Evolutionary conservation across 257 asterid genomes (phyloP).

Genomic region (Parsonsia alboflavescens): DNA sequence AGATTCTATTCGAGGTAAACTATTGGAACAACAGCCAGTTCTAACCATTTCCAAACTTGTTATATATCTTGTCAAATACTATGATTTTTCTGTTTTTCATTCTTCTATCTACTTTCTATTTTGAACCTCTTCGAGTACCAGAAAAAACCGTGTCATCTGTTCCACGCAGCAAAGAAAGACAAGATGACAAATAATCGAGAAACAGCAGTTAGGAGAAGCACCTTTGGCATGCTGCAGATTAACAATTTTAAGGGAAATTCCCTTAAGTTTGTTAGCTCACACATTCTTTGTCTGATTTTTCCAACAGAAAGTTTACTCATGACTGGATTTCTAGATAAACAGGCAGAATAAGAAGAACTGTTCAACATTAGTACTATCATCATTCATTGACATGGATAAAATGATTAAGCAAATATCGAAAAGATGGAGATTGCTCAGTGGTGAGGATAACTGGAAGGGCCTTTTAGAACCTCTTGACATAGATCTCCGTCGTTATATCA

Average conservation of each 20-base stretch:
- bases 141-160: not conserved
- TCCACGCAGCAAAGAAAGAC: not conserved
- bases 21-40: not conserved
- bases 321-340: not conserved
- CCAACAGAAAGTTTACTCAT: not conserved
- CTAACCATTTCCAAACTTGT: not conserved
- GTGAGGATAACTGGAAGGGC: slow-evolving; percentile 40
- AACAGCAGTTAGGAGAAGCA: not conserved
- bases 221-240: not conserved
- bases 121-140: not conserved
- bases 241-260: not conserved
- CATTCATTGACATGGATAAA: not conserved
- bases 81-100: not conserved
- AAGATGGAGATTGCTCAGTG: slow-evolving; percentile 51
- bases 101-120: not conserved
- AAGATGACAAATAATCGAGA: not conserved
- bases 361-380: not conserved
- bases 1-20: not conserved
- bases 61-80: not conserved
- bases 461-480: slow-evolving; percentile 50
- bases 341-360: not conserved
- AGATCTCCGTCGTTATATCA: slow-evolving; percentile 42
- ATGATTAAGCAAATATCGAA: slow-evolving; percentile 25
- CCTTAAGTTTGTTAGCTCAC: slow-evolving; percentile 2
- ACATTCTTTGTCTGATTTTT: not conserved